Conservation (phyloP, 2,329 filamentous ascomycete species). For the Fusarium piperis region DNA sequence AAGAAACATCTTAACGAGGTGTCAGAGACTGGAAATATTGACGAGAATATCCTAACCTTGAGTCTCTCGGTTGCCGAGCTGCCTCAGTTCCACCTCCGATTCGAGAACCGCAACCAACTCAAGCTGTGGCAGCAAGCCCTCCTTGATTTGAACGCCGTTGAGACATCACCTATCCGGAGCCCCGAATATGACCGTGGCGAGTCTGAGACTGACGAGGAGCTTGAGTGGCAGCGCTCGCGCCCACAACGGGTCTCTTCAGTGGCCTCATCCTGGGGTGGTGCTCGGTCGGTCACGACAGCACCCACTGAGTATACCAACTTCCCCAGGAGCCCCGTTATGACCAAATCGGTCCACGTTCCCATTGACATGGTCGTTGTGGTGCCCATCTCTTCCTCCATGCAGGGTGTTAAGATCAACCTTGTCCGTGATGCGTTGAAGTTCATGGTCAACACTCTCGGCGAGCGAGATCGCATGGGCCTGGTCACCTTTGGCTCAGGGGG, state of each 20-base stretch:
- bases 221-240: conserved; percentile 74
- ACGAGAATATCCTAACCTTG: conserved; percentile 87
- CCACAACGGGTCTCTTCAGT: conserved; percentile 82
- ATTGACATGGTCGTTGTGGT: conserved; percentile 97
- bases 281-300: conserved; percentile 85
- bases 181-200: conserved; percentile 83
- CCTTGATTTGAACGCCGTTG: conserved; percentile 80
- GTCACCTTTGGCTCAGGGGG: conserved; percentile 97
- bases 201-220: conserved; percentile 86
- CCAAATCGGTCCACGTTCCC: conserved; percentile 79
- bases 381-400: conserved; percentile 97
- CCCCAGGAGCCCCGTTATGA: conserved; percentile 54
- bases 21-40: conserved; percentile 72
- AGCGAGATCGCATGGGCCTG: conserved; percentile 94
- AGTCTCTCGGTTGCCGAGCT: conserved; percentile 92
- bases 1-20: conserved; percentile 97
- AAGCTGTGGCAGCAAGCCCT: conserved; percentile 92
- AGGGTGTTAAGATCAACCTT: conserved; percentile 97
- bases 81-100: conserved; percentile 92
- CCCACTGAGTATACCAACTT: conserved; percentile 91
- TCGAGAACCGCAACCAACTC: conserved; percentile 83
- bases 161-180: conserved; percentile 70
- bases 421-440: conserved; percentile 92
- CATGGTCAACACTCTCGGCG: conserved; percentile 87
- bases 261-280: conserved; percentile 82